Evolutionary conservation across 2,329 filamentous ascomycete genomes (phyloP).

Genomic region (Thielaviopsis euricoi): DNA sequence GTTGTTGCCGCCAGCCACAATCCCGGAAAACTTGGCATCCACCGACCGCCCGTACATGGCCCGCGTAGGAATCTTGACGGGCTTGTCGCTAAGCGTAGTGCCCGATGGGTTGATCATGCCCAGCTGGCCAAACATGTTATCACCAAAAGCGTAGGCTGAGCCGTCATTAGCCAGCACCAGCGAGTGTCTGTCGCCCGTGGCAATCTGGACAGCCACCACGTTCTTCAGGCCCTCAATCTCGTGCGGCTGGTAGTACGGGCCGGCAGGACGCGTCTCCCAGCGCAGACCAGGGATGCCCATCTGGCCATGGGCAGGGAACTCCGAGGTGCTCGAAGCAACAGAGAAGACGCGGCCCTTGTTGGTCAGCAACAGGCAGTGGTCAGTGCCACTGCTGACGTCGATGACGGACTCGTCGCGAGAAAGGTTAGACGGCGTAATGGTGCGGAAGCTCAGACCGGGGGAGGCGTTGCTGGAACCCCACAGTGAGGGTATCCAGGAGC

Average conservation of each 20-base stretch:
- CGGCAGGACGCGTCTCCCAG: conserved; percentile 61
- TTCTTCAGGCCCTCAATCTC: conserved; percentile 57
- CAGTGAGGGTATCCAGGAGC: conserved; percentile 52
- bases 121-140: conserved; percentile 82
- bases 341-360: conserved; percentile 75
- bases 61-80: background rate
- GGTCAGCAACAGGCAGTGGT: conserved; percentile 77
- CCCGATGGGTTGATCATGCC: conserved; percentile 65
- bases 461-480: conserved; percentile 31
- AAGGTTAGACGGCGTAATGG: conserved; percentile 48
- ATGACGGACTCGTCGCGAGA: conserved; percentile 55
- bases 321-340: conserved; percentile 61
- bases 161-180: conserved; percentile 61
- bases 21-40: conserved; percentile 15
- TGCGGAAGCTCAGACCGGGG: conserved; percentile 49
- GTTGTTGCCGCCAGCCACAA: conserved; percentile 74
- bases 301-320: conserved; percentile 71
- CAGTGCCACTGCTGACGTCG: conserved; percentile 60
- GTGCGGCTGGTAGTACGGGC: conserved; percentile 67
- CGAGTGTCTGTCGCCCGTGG: conserved; percentile 76
- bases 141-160: conserved; percentile 71
- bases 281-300: conserved; percentile 70
- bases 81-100: conserved; percentile 1
- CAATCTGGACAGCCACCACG: conserved; percentile 56
- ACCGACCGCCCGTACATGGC: conserved; percentile 7